Conservation (phyloP, 768 basidiomycete species). For the Mycena haematopus region DNA sequence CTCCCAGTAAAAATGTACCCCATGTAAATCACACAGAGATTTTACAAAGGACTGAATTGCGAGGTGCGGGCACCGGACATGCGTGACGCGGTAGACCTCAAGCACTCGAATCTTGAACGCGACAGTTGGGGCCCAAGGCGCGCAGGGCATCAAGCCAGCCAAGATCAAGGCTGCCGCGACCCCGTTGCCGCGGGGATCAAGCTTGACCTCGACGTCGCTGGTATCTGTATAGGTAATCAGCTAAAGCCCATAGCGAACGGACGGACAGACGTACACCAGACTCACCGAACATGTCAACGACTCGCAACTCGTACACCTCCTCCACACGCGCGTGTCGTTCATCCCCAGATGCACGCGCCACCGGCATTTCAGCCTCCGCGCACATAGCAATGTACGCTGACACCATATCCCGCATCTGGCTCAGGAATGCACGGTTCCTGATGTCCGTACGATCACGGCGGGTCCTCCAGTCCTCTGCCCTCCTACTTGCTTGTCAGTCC, state of each 20-base stretch:
- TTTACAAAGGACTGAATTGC: neutral
- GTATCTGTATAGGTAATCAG: neutral
- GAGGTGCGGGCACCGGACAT: neutral
- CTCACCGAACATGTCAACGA: neutral
- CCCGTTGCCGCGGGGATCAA: neutral
- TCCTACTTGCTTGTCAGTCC: too few relatives aligned
- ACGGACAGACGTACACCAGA: too few relatives aligned
- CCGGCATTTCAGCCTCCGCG: neutral
- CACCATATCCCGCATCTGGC: neutral
- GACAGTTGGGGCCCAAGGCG: neutral
- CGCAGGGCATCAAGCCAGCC: neutral
- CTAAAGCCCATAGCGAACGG: neutral
- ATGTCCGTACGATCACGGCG: neutral
- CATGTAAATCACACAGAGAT: neutral
- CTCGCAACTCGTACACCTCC: neutral
- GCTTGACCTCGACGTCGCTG: neutral
- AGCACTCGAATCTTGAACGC: neutral
- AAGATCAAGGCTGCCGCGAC: neutral
- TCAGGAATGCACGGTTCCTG: neutral
- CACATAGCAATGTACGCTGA: neutral
- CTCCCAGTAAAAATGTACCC: neutral
- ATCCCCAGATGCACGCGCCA: neutral
- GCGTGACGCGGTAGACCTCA: neutral
- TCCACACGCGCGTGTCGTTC: neutral
- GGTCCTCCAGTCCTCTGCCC: neutral